Conservation (phyloP, 805 yeast species). For the Schwanniomyces vanrijiae region DNA sequence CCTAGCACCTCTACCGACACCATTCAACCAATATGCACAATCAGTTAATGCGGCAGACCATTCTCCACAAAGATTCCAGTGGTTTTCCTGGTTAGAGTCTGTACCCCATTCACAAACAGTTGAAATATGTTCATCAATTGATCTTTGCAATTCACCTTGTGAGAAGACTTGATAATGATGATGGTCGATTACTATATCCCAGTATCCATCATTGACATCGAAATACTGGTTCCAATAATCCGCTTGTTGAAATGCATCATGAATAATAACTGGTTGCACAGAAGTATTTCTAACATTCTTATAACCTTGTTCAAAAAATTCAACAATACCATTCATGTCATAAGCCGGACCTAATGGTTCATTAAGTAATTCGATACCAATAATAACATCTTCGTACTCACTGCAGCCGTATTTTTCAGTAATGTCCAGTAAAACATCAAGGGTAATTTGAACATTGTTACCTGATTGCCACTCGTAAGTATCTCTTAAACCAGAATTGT, state of each 20-base stretch:
- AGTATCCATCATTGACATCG: conserved; percentile 30
- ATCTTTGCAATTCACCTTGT: conserved; percentile 54
- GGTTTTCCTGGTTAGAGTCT: conserved; percentile 47
- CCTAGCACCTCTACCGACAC: conserved; percentile 81
- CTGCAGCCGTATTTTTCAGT: conserved; percentile 62
- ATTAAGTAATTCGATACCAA: conserved; percentile 82
- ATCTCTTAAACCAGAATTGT: conserved; percentile 87
- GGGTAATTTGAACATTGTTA: conserved; percentile 54
- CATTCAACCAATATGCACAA: conserved; percentile 86
- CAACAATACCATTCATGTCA: conserved; percentile 56
- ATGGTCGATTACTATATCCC: conserved; percentile 80
- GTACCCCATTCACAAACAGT: conserved; percentile 33
- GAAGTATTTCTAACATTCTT: conserved; percentile 56
- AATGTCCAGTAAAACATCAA: conserved; percentile 53
- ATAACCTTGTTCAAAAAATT: conserved; percentile 66
- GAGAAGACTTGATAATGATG: conserved; percentile 90
- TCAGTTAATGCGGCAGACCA: conserved; percentile 93
- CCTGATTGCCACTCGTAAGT: conserved; percentile 52
- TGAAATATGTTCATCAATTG: conserved; percentile 60
- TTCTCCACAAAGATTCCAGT: conserved; percentile 83
- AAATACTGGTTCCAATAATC: conserved; percentile 65
- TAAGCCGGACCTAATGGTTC: conserved; percentile 83
- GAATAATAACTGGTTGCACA: conserved; percentile 61
- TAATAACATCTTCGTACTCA: conserved; percentile 66
- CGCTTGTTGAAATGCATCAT: conserved; percentile 73